Base-by-base conservation (phyloP, 2,329 filamentous ascomycete species). In the Talaromyces amestolkiae region DNA sequence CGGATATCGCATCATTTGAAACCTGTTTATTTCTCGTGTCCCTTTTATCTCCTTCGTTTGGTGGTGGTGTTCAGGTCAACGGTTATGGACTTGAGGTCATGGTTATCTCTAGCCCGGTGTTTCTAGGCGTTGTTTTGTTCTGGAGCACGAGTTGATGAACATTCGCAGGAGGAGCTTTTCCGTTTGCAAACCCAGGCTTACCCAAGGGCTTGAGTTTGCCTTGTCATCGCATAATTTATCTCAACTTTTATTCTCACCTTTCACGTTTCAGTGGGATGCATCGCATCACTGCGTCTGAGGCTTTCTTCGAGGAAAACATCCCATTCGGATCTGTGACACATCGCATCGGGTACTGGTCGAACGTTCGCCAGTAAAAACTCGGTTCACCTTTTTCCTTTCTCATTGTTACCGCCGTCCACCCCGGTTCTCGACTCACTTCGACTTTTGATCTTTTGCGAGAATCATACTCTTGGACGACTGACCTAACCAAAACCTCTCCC, bases 11-110 rank as follows among this genome's bases (percentile, higher is more conserved):
- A 58, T 58, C 27, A 35, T 58, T 59, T 45, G 24, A 45, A 31
- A 24, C 2, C n/a, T 27, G 22, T 39, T 41, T 22, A 31, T 63
- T 56, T 3, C 33, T 53, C 33, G 27, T 61, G 31, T 39, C 56
- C 19, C 53, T 65, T 10, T 39, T 37, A 39, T 58, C 33, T 58
- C 59, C 43, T 47, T 59, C 61, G 47, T 43, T 62, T 58, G 41
- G 60, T 53, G 58, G 45, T 65, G 60, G 66, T 54, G 63, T 65
- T 63, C 43, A 37, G 59, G 60, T 63, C 41, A 51, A 61, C 51
- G 64, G 61, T 58, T 58, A 58, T 61, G 59, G 58, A 59, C 56
- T 45, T 63, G 49, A 49, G 27, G 24, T 27, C 37, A 47, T 51
- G 47, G 35, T 62, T 43, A 39, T 63, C 39, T 63, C 41, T 6